A percentile compares a stretch with the other conserved stretches of the same genome.
Conservation (phyloP, 495 filamentous ascomycete genomes). For the Pyronema omphalodes region DNA sequence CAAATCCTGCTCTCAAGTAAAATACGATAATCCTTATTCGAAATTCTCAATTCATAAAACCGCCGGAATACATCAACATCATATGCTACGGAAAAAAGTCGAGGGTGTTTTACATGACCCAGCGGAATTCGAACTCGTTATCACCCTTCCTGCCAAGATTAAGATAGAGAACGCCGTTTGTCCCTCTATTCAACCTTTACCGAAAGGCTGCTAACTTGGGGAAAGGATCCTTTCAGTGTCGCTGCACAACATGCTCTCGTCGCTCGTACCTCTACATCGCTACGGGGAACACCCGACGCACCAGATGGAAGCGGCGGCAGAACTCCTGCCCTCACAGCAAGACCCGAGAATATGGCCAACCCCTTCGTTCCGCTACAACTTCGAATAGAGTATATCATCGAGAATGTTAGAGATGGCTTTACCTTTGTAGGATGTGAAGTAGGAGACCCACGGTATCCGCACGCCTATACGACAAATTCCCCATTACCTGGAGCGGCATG, state of each 20-base stretch:
- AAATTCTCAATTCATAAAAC: constrained; percentile 41
- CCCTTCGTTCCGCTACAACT: constrained; percentile 40
- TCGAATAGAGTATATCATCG: constrained; percentile 54
- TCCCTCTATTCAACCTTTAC: constrained; percentile 8
- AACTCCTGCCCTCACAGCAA: constrained; percentile 17
- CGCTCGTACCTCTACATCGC: constrained; percentile 5
- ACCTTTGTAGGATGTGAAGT: constrained; percentile 75
- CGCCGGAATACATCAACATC: constrained; percentile 56
- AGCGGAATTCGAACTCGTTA: constrained; percentile 39
- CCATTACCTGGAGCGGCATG: constrained; percentile 59
- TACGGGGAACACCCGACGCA: constrained; percentile 14
- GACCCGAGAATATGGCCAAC: constrained; percentile 10
- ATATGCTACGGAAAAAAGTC: constrained; percentile 48
- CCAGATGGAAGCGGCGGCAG: constrained; percentile 19
- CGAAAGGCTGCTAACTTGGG: not conserved
- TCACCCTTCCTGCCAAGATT: constrained; percentile 46
- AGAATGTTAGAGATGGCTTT: constrained; percentile 61
- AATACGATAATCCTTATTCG: constrained; percentile 58
- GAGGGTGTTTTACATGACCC: constrained; percentile 40
- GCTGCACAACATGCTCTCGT: constrained; percentile 17
- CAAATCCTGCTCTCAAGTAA: constrained; percentile 33
- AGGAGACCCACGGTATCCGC: constrained; percentile 64
- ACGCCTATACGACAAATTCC: constrained; percentile 74
- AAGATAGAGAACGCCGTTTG: constrained; percentile 42
- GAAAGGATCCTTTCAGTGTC: constrained; percentile 19